These are phyloP conservation scores for Globisporangium nagaii DNA, from an alignment of 352 stramenopile species.

Conservation along the genomic window DNA sequence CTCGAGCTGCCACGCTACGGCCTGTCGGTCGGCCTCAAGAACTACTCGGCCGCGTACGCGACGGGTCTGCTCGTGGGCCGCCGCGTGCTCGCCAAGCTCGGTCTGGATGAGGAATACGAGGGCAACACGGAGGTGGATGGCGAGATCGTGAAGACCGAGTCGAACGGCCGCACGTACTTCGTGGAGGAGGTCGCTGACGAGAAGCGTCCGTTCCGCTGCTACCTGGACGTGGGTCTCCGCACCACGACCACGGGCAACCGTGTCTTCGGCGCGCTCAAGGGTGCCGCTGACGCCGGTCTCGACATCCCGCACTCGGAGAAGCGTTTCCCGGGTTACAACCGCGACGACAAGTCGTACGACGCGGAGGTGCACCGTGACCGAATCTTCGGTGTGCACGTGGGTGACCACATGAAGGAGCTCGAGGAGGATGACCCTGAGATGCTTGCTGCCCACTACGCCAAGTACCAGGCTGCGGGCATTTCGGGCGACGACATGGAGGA, in stretches of 20 bases:
- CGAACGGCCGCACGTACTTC: constrained; percentile 97
- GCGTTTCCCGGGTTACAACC: constrained; percentile 99
- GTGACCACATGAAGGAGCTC: constrained; percentile 99
- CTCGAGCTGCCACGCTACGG: constrained; percentile 97
- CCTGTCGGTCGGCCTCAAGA: constrained; percentile 96
- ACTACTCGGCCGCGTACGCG: constrained; percentile 98
- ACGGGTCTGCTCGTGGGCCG: constrained; percentile 94
- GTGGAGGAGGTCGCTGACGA: constrained; percentile 98
- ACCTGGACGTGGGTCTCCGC: constrained; percentile 97
- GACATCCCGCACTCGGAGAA: constrained; percentile 99
- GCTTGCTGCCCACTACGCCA: constrained; percentile 96
- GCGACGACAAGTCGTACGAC: constrained; percentile 98
- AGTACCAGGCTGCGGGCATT: constrained; percentile 93
- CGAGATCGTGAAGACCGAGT: constrained; percentile 93
- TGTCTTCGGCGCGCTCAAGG: constrained; percentile 99
- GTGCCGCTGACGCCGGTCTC: constrained; percentile 96
- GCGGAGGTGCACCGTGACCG: constrained; percentile 96
- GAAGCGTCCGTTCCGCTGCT: constrained; percentile 96
- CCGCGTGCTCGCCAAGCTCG: constrained; percentile 96
- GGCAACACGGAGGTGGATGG: constrained; percentile 96
- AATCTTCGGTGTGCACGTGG: constrained; percentile 98
- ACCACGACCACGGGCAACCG: constrained; percentile 97
- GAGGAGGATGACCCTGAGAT: constrained; percentile 99
- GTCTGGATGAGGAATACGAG: constrained; percentile 97
- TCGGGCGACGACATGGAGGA: constrained; percentile 90